Evolutionary conservation across 2,329 filamentous ascomycete species (phyloP).

Genomic region (Chaetomiaceae sp.): DNA sequence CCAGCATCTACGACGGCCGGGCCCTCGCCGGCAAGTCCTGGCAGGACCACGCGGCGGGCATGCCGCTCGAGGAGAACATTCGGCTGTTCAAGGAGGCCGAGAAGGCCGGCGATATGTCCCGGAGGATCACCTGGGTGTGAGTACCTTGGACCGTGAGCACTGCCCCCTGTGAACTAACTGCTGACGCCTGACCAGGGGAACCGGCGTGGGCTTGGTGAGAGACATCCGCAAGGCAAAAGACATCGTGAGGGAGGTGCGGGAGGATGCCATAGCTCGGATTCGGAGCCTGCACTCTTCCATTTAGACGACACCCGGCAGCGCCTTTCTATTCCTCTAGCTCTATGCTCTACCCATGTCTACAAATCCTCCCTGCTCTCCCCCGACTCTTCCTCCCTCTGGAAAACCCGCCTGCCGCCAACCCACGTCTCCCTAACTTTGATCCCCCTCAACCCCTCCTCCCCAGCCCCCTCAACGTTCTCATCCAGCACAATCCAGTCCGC

Average conservation of each 20-base stretch:
- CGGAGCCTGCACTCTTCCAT: constrained; percentile 25
- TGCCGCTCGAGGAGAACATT: constrained; percentile 41
- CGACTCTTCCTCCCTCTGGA: constrained; percentile 29
- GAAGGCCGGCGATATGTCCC: constrained; percentile 29
- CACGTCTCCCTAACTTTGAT: constrained; percentile 62
- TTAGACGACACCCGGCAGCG: neutral
- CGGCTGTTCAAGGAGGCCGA: constrained; percentile 37
- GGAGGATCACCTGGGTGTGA: constrained; percentile 37
- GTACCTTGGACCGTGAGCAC: too few species aligned
- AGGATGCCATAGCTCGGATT: constrained; percentile 35
- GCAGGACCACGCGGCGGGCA: constrained; percentile 36
- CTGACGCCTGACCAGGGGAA: constrained; percentile 31
- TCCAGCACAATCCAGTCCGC: constrained; percentile 71
- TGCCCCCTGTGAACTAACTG: neutral
- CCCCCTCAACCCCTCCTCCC: constrained; percentile 48
- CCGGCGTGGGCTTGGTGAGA: constrained; percentile 44
- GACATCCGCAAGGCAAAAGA: constrained; percentile 38
- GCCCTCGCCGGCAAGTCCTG: constrained; percentile 39
- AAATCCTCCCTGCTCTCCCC: constrained; percentile 10
- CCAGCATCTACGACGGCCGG: constrained; percentile 42
- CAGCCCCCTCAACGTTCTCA: constrained; percentile 46
- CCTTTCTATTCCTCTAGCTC: too few species aligned
- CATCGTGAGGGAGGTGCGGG: constrained; percentile 40
- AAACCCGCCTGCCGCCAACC: constrained; percentile 56
- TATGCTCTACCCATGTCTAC: neutral